Conservation (phyloP, 2,329 filamentous ascomycete species). For the Monosporascus sp. region DNA sequence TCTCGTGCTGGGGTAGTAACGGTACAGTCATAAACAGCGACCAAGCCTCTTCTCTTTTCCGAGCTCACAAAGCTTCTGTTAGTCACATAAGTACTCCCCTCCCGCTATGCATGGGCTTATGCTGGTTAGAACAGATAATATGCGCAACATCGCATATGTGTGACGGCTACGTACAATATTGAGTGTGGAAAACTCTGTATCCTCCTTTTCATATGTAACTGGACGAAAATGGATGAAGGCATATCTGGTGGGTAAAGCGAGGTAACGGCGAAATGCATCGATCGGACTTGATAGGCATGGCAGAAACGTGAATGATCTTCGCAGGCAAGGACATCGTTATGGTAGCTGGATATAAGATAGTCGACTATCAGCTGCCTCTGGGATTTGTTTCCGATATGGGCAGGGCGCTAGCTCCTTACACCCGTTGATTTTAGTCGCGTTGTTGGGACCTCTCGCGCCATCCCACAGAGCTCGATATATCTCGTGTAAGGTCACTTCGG, state of each 20-base stretch:
- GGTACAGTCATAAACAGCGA: neutral
- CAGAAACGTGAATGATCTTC: neutral
- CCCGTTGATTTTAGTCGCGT: neutral
- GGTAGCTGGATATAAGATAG: neutral
- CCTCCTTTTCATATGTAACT: neutral
- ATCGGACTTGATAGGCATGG: neutral
- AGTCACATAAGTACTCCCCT: neutral
- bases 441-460: neutral
- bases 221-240: neutral
- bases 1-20: neutral
- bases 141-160: neutral
- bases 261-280: neutral
- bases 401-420: no score
- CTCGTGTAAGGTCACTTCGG: neutral
- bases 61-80: neutral
- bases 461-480: neutral
- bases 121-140: neutral
- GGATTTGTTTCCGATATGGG: no score
- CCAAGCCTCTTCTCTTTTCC: neutral
- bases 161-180: neutral
- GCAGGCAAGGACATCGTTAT: neutral
- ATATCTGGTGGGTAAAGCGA: neutral
- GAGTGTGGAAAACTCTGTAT: neutral
- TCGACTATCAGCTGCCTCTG: neutral
- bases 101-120: neutral